Evolutionary conservation across 306 rosid genomes (phyloP).

Genomic region (Clitoria ternatea): DNA sequence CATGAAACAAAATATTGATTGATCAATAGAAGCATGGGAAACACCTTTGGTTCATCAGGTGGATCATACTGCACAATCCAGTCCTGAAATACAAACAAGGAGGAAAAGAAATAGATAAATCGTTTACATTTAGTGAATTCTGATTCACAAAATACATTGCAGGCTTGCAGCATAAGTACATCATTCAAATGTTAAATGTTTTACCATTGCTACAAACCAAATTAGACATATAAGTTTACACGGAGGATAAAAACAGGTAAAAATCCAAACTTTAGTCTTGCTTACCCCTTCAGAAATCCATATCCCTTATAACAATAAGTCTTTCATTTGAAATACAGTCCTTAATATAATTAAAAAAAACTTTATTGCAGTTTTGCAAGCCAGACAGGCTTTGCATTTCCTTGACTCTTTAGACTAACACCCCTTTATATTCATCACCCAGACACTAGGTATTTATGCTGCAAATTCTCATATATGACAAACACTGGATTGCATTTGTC

Average conservation of each 20-base stretch:
- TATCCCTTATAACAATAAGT: neutral
- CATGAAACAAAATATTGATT: neutral
- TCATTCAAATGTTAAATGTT: neutral
- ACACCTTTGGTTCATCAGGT: conserved; percentile 96
- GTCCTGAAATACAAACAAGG: conserved; percentile 52
- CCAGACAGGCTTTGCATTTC: neutral
- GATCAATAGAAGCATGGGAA: neutral
- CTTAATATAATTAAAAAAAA: neutral
- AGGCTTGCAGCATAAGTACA: neutral
- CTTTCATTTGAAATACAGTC: neutral
- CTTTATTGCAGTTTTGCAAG: neutral
- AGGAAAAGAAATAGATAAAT: neutral
- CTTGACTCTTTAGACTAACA: neutral
- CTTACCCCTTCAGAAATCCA: neutral
- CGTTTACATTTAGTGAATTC: neutral
- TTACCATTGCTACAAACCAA: neutral
- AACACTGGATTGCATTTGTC: neutral
- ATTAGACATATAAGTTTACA: neutral
- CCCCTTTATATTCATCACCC: neutral
- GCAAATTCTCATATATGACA: neutral
- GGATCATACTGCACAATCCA: conserved; percentile 99
- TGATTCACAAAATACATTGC: neutral
- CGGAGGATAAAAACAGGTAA: neutral
- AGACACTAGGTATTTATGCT: neutral
- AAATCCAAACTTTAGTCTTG: neutral